Base-by-base conservation (phyloP, 2,329 filamentous ascomycete species). In the Penicillium sp. region DNA sequence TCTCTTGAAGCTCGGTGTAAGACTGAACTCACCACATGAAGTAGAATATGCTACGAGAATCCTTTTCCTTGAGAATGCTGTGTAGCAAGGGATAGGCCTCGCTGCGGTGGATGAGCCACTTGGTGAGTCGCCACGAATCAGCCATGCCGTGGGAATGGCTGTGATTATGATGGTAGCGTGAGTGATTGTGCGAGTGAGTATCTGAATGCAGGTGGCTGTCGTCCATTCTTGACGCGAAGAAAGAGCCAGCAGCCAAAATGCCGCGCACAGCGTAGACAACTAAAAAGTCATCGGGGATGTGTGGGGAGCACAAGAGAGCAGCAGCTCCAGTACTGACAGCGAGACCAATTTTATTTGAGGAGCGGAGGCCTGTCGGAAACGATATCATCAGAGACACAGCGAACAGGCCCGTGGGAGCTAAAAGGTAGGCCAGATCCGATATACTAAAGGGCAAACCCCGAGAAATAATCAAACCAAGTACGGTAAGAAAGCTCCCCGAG, bases 31-130 rank as follows among this genome's bases (percentile, higher is more conserved):
- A 94, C 87, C 78, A 80, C 82, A 95, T 95, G 60, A 97, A 98
- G 69, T 98, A 98, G 57, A 95, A 94, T 54, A 98, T 97, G 36
- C 91, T 82, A 48, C 93, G 80, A 13, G 91, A 97, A 66, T 98
- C 91, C 60, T 89, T 89, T 62, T 97, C 91, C 11, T 84, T 81
- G 59, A 98, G 72, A 48, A 98, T 89, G 43, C 88, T 85, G 63
- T 96, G 84, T 14, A 96, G 61, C 27, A 97, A 76, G 0, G 91
- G 90, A 65, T 85, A 88, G 22, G 76, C 75, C 40, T 85, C 78
- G 9, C 84, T 85, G 44, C 80, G 77, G 0, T 77, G 77, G n/a
- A 97, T 74, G 3, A 97, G 67, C 45, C 85, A 78, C 11, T 77
- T 79, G 0, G 91, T 95, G 31, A 95, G 74, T 38, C 71, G 74